These are phyloP conservation scores for Rhizophlyctis rosea DNA, from an alignment of 192 early-diverging fungal species.

Conservation along the genomic window DNA sequence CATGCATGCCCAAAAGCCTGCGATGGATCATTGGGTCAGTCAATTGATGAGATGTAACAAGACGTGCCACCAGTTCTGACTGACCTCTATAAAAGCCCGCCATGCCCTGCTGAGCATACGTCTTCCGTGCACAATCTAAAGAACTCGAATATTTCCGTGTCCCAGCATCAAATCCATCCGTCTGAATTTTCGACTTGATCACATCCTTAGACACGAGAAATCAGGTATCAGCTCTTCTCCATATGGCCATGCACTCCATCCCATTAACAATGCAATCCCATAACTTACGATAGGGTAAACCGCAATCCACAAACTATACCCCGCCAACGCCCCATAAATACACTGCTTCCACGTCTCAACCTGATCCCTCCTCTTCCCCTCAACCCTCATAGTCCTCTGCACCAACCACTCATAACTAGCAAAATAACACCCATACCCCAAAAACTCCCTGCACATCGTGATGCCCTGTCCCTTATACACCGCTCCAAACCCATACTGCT, in stretches of 20 bases:
- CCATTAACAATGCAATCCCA: background rate
- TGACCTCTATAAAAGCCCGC: constrained; percentile 78
- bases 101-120: constrained; percentile 72
- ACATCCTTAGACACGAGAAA: no score
- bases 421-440: constrained; percentile 94
- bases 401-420: constrained; percentile 87
- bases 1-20: constrained; percentile 68
- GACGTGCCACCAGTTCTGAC: constrained; percentile 6
- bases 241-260: no score
- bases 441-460: constrained; percentile 84
- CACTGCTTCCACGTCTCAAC: constrained; percentile 76
- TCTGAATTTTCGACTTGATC: constrained; percentile 94
- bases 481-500: constrained; percentile 67
- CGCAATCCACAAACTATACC: constrained; percentile 79
- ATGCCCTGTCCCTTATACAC: constrained; percentile 90
- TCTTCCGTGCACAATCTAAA: constrained; percentile 79
- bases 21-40: background rate
- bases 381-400: constrained; percentile 62
- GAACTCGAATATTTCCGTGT: constrained; percentile 69
- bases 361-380: constrained; percentile 61
- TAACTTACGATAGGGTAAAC: constrained; percentile 74
- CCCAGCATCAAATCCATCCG: constrained; percentile 70
- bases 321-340: constrained; percentile 78
- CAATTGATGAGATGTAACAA: constrained; percentile 4
- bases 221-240: no score